Conservation (phyloP, 805 yeast genomes). For the Metschnikowia sp. region DNA sequence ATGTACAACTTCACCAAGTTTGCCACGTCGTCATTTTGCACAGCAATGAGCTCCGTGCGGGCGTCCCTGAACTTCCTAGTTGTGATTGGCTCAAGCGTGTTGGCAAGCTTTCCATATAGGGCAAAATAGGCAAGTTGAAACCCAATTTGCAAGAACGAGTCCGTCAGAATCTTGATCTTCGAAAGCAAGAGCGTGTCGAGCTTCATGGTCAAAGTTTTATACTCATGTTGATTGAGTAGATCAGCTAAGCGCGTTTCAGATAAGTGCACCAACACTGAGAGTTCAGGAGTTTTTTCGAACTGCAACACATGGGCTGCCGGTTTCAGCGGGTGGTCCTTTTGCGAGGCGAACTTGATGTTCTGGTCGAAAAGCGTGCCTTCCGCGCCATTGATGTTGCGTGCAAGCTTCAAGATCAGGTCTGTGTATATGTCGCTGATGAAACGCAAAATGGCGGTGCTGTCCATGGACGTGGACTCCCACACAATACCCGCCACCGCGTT, state of each 20-base stretch:
- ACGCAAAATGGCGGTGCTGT: constrained; percentile 54
- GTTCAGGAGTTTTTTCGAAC: constrained; percentile 44
- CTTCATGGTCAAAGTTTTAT: constrained; percentile 39
- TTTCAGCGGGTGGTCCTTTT: constrained; percentile 33
- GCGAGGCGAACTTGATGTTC: constrained; percentile 32
- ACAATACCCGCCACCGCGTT: constrained; percentile 59
- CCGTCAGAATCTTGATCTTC: constrained; percentile 43
- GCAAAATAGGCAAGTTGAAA: constrained; percentile 55
- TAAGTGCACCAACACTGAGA: constrained; percentile 47
- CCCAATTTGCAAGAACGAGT: constrained; percentile 50
- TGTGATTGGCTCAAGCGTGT: constrained; percentile 57
- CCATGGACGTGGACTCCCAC: constrained; percentile 58
- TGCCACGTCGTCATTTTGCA: constrained; percentile 53
- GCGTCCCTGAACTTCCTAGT: constrained; percentile 66
- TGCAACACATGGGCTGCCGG: constrained; percentile 30
- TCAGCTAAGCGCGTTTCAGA: constrained; percentile 60
- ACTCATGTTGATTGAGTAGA: constrained; percentile 55
- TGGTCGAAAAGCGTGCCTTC: constrained; percentile 51
- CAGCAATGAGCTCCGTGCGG: constrained; percentile 65
- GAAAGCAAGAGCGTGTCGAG: constrained; percentile 34
- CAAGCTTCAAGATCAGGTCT: constrained; percentile 53
- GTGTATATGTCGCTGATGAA: constrained; percentile 58
- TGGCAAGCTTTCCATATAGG: constrained; percentile 48
- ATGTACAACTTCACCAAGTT: constrained; percentile 61
- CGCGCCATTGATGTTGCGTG: constrained; percentile 54